Base-by-base conservation (phyloP, 2,329 filamentous ascomycete genomes). In the Chaetothyriales sp. region DNA sequence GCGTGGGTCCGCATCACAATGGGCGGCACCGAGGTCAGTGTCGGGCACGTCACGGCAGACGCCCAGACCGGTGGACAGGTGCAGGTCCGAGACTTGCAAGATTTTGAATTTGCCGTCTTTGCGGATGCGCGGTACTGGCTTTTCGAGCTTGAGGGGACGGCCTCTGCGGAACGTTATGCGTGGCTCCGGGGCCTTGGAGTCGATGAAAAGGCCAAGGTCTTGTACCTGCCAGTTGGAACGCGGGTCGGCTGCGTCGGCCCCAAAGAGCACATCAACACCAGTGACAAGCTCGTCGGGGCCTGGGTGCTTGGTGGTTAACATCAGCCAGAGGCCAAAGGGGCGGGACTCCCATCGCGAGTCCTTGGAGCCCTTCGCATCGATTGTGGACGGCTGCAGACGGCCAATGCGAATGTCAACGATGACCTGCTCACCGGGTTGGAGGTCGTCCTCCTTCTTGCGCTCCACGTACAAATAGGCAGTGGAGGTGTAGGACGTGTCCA, bases 101-200 rank as follows among this genome's bases (percentile, higher is more conserved):
- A 98, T 95, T 72, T 96, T 96, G 73, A 96, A 96, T 60, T 84
- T 87, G 26, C 90, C 92, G 64, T 92, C 87, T 55, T 93, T 87
- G 44, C 79, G 78, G 56, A 98, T 86, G 52, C 85, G 79, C 9
- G 83, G 85, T 42, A 79, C 72, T 0, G 85, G 84, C 64, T 83
- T 88, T 61, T 80, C 76, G 36, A 75, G 66, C 57, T 81, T 78
- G 19, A 78, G 78, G 48, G 74, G 72, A 7, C 58, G 52, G 1
- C 92, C 90, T 59, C 85, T 78, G 48, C 86, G 79, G 47, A 95
- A 74, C 22, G 80, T 93, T 51, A 98, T 66, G 53, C 89, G 81
- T 19, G 86, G 80, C 56, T 83, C 80, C 20, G 81, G 80, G 8
- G 77, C 70, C 28, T 76, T 70, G 3, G 75, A 75, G 57, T 85